Evolutionary conservation across 2,329 filamentous ascomycete genomes (phyloP).

Genomic region (Nigrospora osmanthi): DNA sequence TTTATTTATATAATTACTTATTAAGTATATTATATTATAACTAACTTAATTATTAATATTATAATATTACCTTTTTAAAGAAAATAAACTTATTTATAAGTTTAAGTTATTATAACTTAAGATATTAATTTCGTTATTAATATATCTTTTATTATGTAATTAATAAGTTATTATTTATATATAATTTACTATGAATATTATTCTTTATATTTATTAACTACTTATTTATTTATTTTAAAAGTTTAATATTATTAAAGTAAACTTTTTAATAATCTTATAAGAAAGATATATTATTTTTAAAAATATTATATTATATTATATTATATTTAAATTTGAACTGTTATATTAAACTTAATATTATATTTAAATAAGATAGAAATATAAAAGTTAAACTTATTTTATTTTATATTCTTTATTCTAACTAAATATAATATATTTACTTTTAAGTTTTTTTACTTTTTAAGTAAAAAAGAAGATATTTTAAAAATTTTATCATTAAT

Average conservation of each 20-base stretch:
- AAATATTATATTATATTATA: not conserved
- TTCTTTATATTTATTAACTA: not conserved
- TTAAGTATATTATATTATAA: not conserved
- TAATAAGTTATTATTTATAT: too few species aligned
- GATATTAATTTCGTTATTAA: too few species aligned
- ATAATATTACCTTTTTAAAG: not conserved
- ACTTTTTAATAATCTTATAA: not conserved
- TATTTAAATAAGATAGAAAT: not conserved
- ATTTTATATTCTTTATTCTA: not conserved
- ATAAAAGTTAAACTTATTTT: not conserved
- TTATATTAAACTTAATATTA: not conserved
- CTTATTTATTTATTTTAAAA: not conserved
- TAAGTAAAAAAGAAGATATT: not conserved
- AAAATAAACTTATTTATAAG: too few species aligned
- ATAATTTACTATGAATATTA: too few species aligned
- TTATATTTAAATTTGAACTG: not conserved
- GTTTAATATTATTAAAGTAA: not conserved
- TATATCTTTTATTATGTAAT: too few species aligned
- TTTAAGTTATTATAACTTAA: too few species aligned
- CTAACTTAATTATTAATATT: not conserved
- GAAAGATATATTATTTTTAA: not conserved
- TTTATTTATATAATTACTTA: too few species aligned
- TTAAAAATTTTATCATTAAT: too few species aligned
- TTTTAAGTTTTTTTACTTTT: not conserved
- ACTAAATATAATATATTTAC: not conserved